Percentiles rank a stretch among this genome's conserved stretches.
phyloP scores from a whole-genome alignment of 164 flowering plant species.

The Umbellularia californica region DNA sequence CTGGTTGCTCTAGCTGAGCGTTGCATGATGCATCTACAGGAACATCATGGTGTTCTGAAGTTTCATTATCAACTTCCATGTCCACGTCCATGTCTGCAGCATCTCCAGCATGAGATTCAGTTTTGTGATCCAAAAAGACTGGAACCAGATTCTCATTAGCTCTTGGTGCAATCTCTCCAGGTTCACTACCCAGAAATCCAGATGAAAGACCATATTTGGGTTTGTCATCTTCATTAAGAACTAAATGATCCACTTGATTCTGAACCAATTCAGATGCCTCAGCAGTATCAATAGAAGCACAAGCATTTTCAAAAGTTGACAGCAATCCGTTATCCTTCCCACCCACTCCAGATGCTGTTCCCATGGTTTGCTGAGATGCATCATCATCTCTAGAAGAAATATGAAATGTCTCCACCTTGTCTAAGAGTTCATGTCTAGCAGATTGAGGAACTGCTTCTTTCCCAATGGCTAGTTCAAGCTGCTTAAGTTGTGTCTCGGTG shows the following conservation, averaged over 20 bases:
- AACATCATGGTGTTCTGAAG: conserved; percentile 18
- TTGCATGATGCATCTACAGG: conserved; percentile 14
- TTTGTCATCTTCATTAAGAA: conserved; percentile 2
- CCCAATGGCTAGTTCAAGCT: conserved; percentile 40
- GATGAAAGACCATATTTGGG: conserved; percentile 12
- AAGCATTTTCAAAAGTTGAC: conserved; percentile 13
- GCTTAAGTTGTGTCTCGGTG: conserved; percentile 59
- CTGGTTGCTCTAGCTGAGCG: conserved; percentile 18
- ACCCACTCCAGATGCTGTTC: conserved; percentile 22
- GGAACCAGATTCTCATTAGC: conserved; percentile 14
- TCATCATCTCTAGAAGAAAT: conserved; percentile 14
- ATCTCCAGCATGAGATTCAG: conserved; percentile 32
- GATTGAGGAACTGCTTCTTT: conserved; percentile 25
- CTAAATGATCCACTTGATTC: conserved; percentile 4
- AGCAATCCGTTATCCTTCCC: conserved; percentile 9
- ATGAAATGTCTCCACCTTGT: conserved; percentile 19
- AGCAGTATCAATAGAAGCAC: conserved; percentile 8
- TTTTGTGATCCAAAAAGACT: conserved; percentile 14
- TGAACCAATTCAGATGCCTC: conserved; percentile 4
- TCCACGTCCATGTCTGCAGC: conserved; percentile 95
- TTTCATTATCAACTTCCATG: conserved; percentile 86
- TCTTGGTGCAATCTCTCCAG: conserved; percentile 14
- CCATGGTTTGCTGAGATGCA: conserved; percentile 15
- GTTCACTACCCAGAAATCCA: conserved; percentile 10
- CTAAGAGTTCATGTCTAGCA: conserved; percentile 21